Evolutionary conservation across 441 rosid species (phyloP), one percentile per base, ranked within the genome.

Genomic region (Omphalea diandra): DNA sequence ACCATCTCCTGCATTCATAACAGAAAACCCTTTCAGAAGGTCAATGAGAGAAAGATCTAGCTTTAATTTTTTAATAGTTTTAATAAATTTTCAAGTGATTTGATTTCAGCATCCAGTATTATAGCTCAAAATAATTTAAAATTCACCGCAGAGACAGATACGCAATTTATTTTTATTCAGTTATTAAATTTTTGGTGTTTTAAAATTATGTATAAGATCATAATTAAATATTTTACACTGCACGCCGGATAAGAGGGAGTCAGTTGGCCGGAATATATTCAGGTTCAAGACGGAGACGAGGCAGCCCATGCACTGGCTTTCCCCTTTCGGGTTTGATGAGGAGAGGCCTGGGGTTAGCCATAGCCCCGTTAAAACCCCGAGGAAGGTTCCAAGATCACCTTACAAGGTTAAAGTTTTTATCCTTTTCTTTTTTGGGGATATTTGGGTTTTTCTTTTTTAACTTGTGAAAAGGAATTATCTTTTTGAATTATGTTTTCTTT

Each of bases 341-440:
- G 80, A 73, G 65, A 78, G 74, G 31, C 89, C 90, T 18, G 96
- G 88, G 41, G 85, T 83, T 69, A 77, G 58, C 67, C 86, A 84
- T 68, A 67, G 78, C 74, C 91, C 96, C 1, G 90, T 90, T 57
- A 92, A 89, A 82, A 72, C 96, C 22, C 84, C 88, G 3, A 83
- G 97, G 83, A 92, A 95, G 82, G 93, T 95, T 8, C 79, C 90
- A 8, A 83, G 90, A 78, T 89, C 99, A 69, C 99, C 99, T 0
- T 93, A 83, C 75, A 95, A 95, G 96, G 98, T 92, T n/a, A 60
- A 49, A 69, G 1, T 65, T 71, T 61, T 12, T 7, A 32, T 44
- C 29, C 41, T 57, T 64, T 70, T 50, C 59, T 44, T 47, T 20
- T 18, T 49, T 58, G 58, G n/a, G n/a, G 73, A 64, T 36, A 26